Base-by-base conservation (phyloP, 768 basidiomycete species). In the Russula emetica region DNA sequence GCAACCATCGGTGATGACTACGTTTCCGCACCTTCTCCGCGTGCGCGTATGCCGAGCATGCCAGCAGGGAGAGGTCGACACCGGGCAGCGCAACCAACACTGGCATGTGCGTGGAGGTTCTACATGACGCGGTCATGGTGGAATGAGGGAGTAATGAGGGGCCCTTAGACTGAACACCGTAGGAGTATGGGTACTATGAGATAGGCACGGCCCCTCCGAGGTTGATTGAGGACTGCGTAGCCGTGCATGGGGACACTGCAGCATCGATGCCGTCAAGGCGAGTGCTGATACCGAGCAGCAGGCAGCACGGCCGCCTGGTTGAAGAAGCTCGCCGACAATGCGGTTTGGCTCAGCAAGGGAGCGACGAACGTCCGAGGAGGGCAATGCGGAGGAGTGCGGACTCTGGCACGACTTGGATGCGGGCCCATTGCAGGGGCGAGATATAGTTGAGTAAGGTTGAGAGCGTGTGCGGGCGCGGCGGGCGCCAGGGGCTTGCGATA, bases 1-100 rank as follows among this genome's bases (percentile, higher is more conserved):
- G 74, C 93, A 96, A 0, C 96, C 96, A 72, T 99, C 96, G 5
- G 94, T 94, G 62, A 98, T 77, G 72, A 98, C 77, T 10, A 36
- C 34, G 72, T n/a, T 34, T 58, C 64, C 28, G 47, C 64, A 66
- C 79, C 77, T 61, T 74, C 66, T 63, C 72, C 71, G 22, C 74
- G 79, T 50, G 85, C 84, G 26, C 78, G 79, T 26, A 92, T 86
- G 14, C 92, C 92, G 47, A 86, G 73, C 10, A 94, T 81, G 10
- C 80, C 78, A 75, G 64, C 18, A 79, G 74, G 67, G 80, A 83
- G 47, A 94, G 78, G 54, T 92, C 87, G 9, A 95, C 90, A 11
- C 86, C 83, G 11, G 72, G 73, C 9, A 11, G 36, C 13, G 36
- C 7, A 32, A 32, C 86, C 86, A 32, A 71, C 74, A 58, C 70